phyloP scores from a whole-genome alignment of 768 basidiomycete species.

The Tylopilus vinaceipallidus region DNA sequence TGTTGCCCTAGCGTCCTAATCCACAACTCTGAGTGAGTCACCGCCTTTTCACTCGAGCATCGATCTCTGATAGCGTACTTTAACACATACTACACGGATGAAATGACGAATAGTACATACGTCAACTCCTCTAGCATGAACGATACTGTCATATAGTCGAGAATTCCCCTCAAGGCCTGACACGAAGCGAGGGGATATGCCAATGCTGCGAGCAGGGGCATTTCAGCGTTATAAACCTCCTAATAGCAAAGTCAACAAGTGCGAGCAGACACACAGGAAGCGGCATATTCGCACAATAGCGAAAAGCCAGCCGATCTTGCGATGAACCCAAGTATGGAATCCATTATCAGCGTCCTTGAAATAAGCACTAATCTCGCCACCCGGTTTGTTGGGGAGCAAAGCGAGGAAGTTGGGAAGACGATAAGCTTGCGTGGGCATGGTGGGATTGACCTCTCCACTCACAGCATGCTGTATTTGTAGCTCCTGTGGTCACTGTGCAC shows the following conservation, averaged over 20 bases:
- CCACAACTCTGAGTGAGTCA: constrained; percentile 22
- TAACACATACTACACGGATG: neutral
- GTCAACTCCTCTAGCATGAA: constrained; percentile 33
- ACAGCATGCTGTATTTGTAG: constrained; percentile 17
- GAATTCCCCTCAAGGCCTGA: constrained; percentile 21
- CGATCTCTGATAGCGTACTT: constrained; percentile 20
- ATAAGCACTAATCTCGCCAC: constrained; percentile 25
- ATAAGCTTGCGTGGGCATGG: constrained; percentile 21
- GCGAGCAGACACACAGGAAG: too few relatives aligned
- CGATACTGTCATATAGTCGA: constrained; percentile 29
- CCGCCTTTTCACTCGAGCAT: constrained; percentile 20
- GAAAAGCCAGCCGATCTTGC: constrained; percentile 23
- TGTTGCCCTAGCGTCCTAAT: constrained; percentile 19
- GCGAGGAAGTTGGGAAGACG: constrained; percentile 26
- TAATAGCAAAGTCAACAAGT: constrained; percentile 1
- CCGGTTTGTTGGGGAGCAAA: constrained; percentile 27
- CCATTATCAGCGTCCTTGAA: constrained; percentile 23
- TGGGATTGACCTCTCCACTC: neutral
- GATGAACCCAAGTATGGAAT: constrained; percentile 24
- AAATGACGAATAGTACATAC: constrained; percentile 8
- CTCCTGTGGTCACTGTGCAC: neutral
- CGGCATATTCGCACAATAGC: constrained; percentile 16
- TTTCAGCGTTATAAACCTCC: constrained; percentile 28
- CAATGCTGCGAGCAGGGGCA: constrained; percentile 25
- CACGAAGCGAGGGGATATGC: constrained; percentile 25